Conservation (phyloP, 2,329 filamentous ascomycete species). For the Pestalotiopsis sp. region DNA sequence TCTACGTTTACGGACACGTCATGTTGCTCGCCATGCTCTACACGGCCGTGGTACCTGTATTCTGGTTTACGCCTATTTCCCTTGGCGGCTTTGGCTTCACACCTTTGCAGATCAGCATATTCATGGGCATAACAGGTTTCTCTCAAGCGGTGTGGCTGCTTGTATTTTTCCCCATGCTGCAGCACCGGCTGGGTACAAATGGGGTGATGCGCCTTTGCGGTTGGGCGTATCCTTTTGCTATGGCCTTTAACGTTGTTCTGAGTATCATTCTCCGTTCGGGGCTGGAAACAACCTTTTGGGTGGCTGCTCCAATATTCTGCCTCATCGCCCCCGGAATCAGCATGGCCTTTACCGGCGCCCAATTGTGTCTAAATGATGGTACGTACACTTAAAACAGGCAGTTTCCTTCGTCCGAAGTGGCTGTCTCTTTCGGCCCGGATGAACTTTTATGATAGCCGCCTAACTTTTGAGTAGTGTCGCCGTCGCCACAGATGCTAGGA, state of each 20-base stretch:
- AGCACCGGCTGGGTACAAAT: conserved; percentile 67
- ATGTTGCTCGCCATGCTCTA: conserved; percentile 73
- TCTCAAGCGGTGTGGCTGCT: conserved; percentile 75
- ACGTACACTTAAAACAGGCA: not conserved
- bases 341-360: conserved; percentile 72
- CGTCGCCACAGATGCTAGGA: conserved; percentile 64
- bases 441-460: not conserved
- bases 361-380: conserved; percentile 76
- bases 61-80: conserved; percentile 63
- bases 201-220: conserved; percentile 63
- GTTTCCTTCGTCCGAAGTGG: too few species aligned
- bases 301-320: conserved; percentile 44
- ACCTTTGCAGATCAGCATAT: conserved; percentile 64
- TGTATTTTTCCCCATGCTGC: conserved; percentile 68
- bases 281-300: conserved; percentile 58
- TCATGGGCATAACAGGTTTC: conserved; percentile 66
- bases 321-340: conserved; percentile 63
- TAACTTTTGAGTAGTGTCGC: conserved; percentile 57
- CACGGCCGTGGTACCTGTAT: conserved; percentile 71
- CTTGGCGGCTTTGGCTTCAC: conserved; percentile 70
- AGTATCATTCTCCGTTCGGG: conserved; percentile 57
- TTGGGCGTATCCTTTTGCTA: conserved; percentile 65
- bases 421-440: not conserved
- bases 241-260: conserved; percentile 54
- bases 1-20: conserved; percentile 67